Base-by-base conservation (phyloP, 2,329 filamentous ascomycete species). In the Aspergillus uvarum region DNA sequence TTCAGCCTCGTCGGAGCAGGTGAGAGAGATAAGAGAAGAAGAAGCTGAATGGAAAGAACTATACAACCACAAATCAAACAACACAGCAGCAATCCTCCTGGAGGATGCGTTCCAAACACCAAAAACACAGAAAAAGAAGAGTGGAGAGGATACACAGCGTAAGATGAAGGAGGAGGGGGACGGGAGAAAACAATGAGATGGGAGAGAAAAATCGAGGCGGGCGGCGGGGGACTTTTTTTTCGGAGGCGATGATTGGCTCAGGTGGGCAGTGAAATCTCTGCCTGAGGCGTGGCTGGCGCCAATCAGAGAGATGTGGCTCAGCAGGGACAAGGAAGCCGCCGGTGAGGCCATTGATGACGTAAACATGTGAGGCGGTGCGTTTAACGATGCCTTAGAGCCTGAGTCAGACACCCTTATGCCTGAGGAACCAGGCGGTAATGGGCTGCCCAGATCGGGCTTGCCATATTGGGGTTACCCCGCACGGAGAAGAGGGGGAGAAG, bases 251-350 rank as follows among this genome's bases (percentile, higher is more conserved):
- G 32, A 59, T 62, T 57, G 50, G 42, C 14, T 42, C 11, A 55
- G 51, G 29, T 35, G 54, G 32, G 47, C 55, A 51, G 32, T 29
- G 57, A 65, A 65, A 64, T 62, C 49, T 60, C 51, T 61, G 65
- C 65, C 65, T 68, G 59, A 67, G 64, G 65, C 65, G 58, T 44
- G 22, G 26, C 55, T 42, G 38, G 16, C 16, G 38, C 38, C 38
- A 42, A 42, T 42, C 38, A 42, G 38, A n/a, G 1, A 8, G 7
- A 19, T 42, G 38, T 42, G 38, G 38, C 38, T 42, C 4, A 16
- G 16, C 14, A 42, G 38, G 16, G 38, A 42, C 5, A 5, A 35
- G 32, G 12, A 16, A 4, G 14, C 32, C 32, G 32, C 32, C 12
- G 6, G 22, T 16, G 38, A 47, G 16, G 32, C 32, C 32, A 35